Base-by-base conservation (phyloP, 768 basidiomycete species). In the Russula earlei region DNA sequence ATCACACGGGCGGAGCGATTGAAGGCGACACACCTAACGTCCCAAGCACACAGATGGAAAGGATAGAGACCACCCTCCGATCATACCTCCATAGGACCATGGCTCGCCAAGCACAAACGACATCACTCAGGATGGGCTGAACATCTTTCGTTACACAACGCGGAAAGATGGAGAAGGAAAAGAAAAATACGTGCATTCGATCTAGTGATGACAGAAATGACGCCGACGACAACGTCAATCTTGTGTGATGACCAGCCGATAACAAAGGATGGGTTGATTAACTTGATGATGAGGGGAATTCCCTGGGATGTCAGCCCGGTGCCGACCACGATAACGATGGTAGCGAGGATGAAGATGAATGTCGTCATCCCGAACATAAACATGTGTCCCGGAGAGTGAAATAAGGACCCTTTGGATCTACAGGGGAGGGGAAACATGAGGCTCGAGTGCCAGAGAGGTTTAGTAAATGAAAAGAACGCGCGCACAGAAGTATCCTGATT, bases 91-190 rank as follows among this genome's bases (percentile, higher is more conserved):
- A 58, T 14, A 58, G 14, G 15, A 43, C 52, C 10, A 49, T 49
- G 4, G 57, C 57, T 33, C 57, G 25, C 57, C 57, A 58, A 6
- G 47, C 57, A 20, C 57, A 58, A n/a, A 58, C 57, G 12, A 58
- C 40, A n/a, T 58, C 57, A 22, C 57, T 54, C 20, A 58, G 47
- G n/a, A 53, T 10, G 20, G 57, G 57, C 57, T 58, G 29, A 9
- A 15, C 5, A 14, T 25, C 12, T 25, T 36, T 49, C 51, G 33
- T 43, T 19, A 49, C 14, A 22, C 8, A 8, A 24, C n/a, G 15
- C 10, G 34, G 15, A 20, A 31, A 17, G 34, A 31, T 19, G 40
- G 42, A 8, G n/a, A n/a, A 27, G 5, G 22, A 24, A 44, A 25
- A 54, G n/a, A n/a, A n/a, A n/a, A n/a, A n/a, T n/a, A n/a, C 57